These are phyloP conservation scores for Xylaria curta DNA, from an alignment of 495 filamentous ascomycete genomes.

Conservation along the genomic window DNA sequence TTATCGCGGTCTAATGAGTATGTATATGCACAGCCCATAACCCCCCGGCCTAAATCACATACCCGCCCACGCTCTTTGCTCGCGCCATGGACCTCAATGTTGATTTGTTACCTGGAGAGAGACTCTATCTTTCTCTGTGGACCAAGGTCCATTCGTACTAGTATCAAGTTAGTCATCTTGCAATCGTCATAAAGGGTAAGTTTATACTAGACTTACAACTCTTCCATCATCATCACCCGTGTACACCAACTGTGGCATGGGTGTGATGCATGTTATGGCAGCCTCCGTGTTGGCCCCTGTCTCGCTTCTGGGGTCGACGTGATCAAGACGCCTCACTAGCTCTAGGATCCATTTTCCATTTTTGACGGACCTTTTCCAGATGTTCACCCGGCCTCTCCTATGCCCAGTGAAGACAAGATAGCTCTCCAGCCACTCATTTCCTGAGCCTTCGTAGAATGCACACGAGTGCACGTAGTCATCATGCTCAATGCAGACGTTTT, in stretches of 20 bases:
- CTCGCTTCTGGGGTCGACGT: constrained; percentile 75
- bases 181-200: background rate
- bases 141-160: constrained; percentile 94
- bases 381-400: constrained; percentile 80
- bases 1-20: background rate
- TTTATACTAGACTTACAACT: constrained; percentile 59
- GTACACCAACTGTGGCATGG: constrained; percentile 84
- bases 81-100: constrained; percentile 16
- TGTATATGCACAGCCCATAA: background rate
- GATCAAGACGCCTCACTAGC: constrained; percentile 78
- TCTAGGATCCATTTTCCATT: constrained; percentile 57
- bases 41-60: background rate
- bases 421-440: constrained; percentile 91
- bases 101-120: constrained; percentile 16
- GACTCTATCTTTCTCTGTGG: constrained; percentile 62
- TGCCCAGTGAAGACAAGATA: constrained; percentile 90
- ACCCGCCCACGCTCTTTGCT: constrained; percentile 29
- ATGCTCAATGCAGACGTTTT: constrained; percentile 72
- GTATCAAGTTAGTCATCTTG: constrained; percentile 27
- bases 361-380: constrained; percentile 60
- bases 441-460: constrained; percentile 90
- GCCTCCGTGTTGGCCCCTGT: constrained; percentile 76
- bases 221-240: constrained; percentile 90
- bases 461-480: constrained; percentile 81
- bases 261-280: constrained; percentile 86